Base-by-base conservation (phyloP, 805 yeast species). In the Isabelozyma gotoi region DNA sequence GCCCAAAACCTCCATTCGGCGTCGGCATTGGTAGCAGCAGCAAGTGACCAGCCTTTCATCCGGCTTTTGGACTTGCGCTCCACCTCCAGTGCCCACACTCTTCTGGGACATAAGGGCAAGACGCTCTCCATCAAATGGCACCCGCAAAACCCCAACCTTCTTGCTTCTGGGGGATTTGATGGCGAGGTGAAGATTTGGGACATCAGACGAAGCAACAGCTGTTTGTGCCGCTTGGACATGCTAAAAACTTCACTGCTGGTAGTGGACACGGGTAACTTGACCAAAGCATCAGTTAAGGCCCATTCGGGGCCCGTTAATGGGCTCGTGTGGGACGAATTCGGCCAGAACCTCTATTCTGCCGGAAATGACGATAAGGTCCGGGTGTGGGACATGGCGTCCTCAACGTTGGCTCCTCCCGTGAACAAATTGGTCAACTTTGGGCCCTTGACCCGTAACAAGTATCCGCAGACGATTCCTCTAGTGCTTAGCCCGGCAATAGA, bases 131-230 rank as follows among this genome's bases (percentile, higher is more conserved):
- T 84, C 21, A 79, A 81, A 54, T 89, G 96, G 92, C 84, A 86
- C 37, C 96, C 96, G 0, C 65, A 67, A 6, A 67, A 78, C 47
- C 63, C 80, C 0, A 65, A 84, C 53, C 47, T 85, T 3, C 67
- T 91, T 2, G 90, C 91, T 0, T 76, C 89, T 3, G 96, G 96
- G 1, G 90, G 92, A 16, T 76, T 80, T 14, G 88, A 85, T 52
- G 97, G 97, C 0, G 83, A 83, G 37, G 82, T 86, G 7, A 75
- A 86, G 41, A 58, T 91, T 0, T 91, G 97, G 97, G 98, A 91
- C 59, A 76, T 89, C 8, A 66, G 98, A 38, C 67, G 85, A 38
- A 78, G 88, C 18, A 71, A 73, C 14, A 76, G 85, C 29, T 84
- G 88, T 53, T 61, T 88, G 18, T 74, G 82, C 36, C 73, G 81